Evolutionary conservation across 805 yeast species (phyloP), one percentile per base, ranked within the genome.

Genomic region (Kazachstania kunashirensis): DNA sequence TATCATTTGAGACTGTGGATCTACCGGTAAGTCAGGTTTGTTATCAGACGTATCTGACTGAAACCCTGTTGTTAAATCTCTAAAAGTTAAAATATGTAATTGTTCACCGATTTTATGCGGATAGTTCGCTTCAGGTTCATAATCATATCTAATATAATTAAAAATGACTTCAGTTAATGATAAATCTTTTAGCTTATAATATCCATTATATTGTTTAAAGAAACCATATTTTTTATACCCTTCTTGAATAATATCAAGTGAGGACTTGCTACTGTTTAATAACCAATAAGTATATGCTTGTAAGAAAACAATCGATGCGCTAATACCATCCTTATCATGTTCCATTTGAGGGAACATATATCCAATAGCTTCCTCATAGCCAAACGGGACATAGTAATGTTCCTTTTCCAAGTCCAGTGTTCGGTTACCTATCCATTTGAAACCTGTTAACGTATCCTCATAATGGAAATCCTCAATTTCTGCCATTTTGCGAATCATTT

Each of bases 371-470:
- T 89, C 98, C 59, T 89, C 98, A 55, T 71, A 89, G 0, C 84
- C 96, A 63, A 89, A 86, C 0, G 95, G 94, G 1, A 88, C 95
- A 4, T 36, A 44, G 49, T 52, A 75, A 0, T 94, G 95, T 30
- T 71, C 55, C 0, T 52, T 43, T 44, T 81, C 85, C 33, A 84
- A 63, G 6, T 78, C 82, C 24, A 80, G 74, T 2, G 95, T 92
- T 44, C 75, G 73, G 53, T 89, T 89, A 3, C 97, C 98, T 25
- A 89, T 79, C 98, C 98, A 89, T 61, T 89, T 89, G 66, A 89
- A 89, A 1, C 98, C 98, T 1, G 97, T 89, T 39, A 89, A 67
- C 0, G 97, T 89, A 43, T 92, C 96, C 29, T 65, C 69, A 57
- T 70, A 82, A 31, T 72, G 65, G 52, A 80, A 79, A 0, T 79